Percentiles rank a stretch among this genome's conserved stretches.
Conservation (phyloP, 495 filamentous ascomycete species). For the Patellaria atrata region DNA sequence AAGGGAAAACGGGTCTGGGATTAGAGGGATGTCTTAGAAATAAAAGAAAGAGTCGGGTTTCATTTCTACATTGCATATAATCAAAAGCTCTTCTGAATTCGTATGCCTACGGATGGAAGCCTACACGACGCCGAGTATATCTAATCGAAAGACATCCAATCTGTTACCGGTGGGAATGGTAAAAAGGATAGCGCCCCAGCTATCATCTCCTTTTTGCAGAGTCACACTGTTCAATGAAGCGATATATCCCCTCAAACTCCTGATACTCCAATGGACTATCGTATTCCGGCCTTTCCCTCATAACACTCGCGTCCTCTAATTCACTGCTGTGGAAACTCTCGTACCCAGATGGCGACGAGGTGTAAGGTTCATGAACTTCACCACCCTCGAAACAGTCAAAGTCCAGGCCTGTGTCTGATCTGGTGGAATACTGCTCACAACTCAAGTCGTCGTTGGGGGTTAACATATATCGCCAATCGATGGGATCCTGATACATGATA, state of each 20-base stretch:
- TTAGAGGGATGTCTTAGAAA: too few relatives aligned
- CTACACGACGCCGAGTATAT: too few relatives aligned
- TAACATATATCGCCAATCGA: conserved; percentile 47
- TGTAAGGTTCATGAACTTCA: conserved; percentile 35
- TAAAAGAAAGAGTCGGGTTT: too few relatives aligned
- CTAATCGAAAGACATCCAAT: too few relatives aligned
- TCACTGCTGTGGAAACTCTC: conserved; percentile 41
- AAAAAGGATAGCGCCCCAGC: too few relatives aligned
- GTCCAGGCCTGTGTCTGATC: conserved; percentile 28
- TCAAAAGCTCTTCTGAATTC: too few relatives aligned
- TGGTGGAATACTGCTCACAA: conserved; percentile 20
- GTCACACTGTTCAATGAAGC: conserved; percentile 79
- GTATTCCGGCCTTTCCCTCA: conserved; percentile 20
- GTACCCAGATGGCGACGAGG: conserved; percentile 35
- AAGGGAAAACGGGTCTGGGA: too few relatives aligned
- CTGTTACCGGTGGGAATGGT: too few relatives aligned
- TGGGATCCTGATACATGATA: conserved; percentile 12
- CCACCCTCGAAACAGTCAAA: conserved; percentile 36
- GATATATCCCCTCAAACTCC: conserved; percentile 72
- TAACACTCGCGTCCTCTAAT: conserved; percentile 28
- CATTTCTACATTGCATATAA: too few relatives aligned
- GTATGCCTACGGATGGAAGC: too few relatives aligned
- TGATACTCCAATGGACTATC: conserved; percentile 47
- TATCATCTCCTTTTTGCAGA: conserved; percentile 37
- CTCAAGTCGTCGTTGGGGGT: conserved; percentile 24